phyloP scores from a whole-genome alignment of 2,329 filamentous ascomycete species.

The Colletotrichum eleusines region DNA sequence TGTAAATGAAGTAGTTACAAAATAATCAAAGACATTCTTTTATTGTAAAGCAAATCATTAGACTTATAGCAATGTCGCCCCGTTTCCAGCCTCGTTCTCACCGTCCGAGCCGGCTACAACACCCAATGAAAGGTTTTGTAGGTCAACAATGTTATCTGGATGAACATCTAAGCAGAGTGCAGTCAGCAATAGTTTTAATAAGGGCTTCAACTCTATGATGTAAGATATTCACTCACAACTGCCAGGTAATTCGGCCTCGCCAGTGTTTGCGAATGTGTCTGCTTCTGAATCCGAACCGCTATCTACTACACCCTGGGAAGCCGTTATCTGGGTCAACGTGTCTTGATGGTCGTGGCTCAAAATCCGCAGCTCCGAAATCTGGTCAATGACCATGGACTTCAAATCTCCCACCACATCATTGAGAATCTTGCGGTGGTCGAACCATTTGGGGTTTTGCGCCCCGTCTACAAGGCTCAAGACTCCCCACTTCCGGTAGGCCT shows the following conservation, averaged over 20 bases:
- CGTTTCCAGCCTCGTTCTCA: background rate
- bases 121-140: background rate
- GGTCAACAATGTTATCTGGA: no score
- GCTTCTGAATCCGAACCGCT: background rate
- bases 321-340: constrained; percentile 14
- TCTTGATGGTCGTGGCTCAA: background rate
- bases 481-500: constrained; percentile 58
- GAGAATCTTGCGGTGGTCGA: background rate
- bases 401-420: constrained; percentile 24
- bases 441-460: background rate
- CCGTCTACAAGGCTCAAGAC: background rate
- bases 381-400: background rate
- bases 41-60: background rate
- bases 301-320: background rate
- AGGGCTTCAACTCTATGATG: background rate
- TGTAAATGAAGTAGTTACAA: background rate
- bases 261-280: background rate
- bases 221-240: background rate
- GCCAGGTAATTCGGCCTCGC: background rate
- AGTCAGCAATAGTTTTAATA: background rate
- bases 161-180: background rate
- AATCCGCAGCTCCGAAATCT: background rate
- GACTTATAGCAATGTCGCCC: background rate
- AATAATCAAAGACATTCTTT: background rate
- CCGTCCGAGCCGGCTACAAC: background rate